phyloP scores from a whole-genome alignment of 1,284 basidiomycete species.

The Marasmius fiardii region DNA sequence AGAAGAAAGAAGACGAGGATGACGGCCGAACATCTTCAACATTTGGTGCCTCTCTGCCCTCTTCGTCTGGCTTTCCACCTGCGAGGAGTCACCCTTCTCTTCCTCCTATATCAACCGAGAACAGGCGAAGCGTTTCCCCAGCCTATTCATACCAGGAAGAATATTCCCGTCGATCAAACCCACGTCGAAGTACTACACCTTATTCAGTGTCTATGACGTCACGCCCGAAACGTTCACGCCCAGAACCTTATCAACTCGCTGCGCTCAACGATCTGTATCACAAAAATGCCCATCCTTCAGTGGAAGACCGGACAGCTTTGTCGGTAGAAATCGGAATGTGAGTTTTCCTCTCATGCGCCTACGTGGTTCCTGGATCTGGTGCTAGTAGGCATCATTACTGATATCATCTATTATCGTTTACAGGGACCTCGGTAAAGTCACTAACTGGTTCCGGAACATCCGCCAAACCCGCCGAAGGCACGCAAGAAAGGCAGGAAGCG shows the following conservation, averaged over 20 bases:
- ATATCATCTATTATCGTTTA: conserved; percentile 16
- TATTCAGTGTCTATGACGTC: conserved; percentile 37
- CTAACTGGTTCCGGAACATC: conserved; percentile 83
- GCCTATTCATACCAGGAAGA: conserved; percentile 22
- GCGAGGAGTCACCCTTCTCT: conserved; percentile 37
- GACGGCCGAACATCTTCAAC: conserved; percentile 41
- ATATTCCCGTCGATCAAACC: conserved; percentile 32
- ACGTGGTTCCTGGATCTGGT: background rate
- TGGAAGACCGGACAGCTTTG: conserved; percentile 70
- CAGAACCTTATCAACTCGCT: conserved; percentile 71
- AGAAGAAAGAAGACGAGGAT: conserved; percentile 52
- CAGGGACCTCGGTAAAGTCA: conserved; percentile 78
- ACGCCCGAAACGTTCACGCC: conserved; percentile 65
- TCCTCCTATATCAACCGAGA: conserved; percentile 20
- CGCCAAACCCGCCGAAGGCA: conserved; percentile 71
- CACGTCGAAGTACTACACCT: conserved; percentile 41
- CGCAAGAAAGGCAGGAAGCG: conserved; percentile 41
- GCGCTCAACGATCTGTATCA: conserved; percentile 66
- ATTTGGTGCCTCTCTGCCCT: conserved; percentile 34
- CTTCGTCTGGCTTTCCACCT: conserved; percentile 16
- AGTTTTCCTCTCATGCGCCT: conserved; percentile 24
- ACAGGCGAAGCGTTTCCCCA: conserved; percentile 25
- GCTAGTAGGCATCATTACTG: conserved; percentile 5
- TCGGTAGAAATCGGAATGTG: conserved; percentile 73
- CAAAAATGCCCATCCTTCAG: conserved; percentile 70